phyloP scores from a whole-genome alignment of 2,329 filamentous ascomycete species.

The Aspergillus tanneri region DNA sequence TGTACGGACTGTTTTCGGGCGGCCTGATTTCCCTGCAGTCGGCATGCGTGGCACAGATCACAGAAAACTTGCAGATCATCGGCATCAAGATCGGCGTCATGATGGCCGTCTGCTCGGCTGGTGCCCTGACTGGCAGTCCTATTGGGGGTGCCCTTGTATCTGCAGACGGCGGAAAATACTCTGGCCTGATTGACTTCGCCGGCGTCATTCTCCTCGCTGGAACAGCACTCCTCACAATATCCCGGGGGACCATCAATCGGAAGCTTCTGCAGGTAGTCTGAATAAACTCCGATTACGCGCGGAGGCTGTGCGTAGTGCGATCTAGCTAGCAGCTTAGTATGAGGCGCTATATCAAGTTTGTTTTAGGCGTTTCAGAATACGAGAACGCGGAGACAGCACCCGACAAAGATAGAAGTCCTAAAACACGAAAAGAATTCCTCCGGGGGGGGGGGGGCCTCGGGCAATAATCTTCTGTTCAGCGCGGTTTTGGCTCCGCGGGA shows the following conservation, averaged over 20 bases:
- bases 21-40: slow-evolving; percentile 1
- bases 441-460: too few species aligned
- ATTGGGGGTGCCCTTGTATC: slow-evolving; percentile 1
- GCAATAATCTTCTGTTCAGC: too few species aligned
- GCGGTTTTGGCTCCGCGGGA: too few species aligned
- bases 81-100: slow-evolving; percentile 1
- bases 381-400: too few species aligned
- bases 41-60: neutral
- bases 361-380: too few species aligned
- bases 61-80: neutral
- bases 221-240: neutral
- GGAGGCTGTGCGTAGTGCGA: too few species aligned
- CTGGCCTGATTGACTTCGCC: neutral
- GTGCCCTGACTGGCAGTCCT: neutral
- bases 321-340: too few species aligned
- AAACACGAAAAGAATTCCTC: too few species aligned
- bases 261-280: neutral
- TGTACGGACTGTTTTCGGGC: slow-evolving; percentile 1
- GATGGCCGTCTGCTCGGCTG: slow-evolving; percentile 1
- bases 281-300: too few species aligned
- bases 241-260: neutral
- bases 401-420: too few species aligned
- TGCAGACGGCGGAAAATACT: neutral
- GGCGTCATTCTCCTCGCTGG: neutral
- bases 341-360: too few species aligned